Evolutionary conservation across 352 stramenopile species (phyloP).

Genomic region (Peronospora farinosa): DNA sequence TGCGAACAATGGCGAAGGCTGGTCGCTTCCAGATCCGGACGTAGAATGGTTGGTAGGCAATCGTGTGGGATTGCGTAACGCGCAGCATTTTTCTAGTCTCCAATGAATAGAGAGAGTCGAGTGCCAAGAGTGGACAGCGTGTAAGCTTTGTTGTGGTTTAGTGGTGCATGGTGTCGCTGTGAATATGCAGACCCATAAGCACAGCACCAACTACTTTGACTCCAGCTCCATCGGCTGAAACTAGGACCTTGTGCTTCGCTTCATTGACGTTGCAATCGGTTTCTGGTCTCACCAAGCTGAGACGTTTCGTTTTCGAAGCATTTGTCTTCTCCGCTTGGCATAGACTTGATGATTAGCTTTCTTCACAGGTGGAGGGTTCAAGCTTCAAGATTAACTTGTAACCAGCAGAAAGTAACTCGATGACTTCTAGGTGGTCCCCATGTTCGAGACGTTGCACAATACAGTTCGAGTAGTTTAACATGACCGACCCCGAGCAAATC

Average conservation of each 20-base stretch:
- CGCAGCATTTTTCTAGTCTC: slow-evolving; percentile 16
- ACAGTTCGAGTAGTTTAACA: slow-evolving; percentile 3
- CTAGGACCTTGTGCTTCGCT: not conserved
- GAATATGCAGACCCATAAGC: not conserved
- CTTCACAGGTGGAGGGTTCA: too few species aligned
- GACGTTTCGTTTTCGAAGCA: not conserved
- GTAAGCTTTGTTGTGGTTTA: not conserved
- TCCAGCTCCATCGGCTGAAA: slow-evolving; percentile 7
- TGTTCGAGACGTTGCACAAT: not conserved
- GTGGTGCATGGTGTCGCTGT: not conserved
- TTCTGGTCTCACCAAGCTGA: not conserved
- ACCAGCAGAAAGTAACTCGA: not conserved
- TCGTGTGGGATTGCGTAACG: slow-evolving; percentile 10
- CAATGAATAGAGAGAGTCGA: slow-evolving; percentile 20
- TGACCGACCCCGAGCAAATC: slow-evolving; percentile 1
- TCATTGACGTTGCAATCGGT: slow-evolving; percentile 3
- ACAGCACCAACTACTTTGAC: slow-evolving; percentile 1
- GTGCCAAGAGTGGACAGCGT: not conserved
- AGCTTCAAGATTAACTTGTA: not conserved
- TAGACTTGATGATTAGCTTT: too few species aligned
- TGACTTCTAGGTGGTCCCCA: not conserved
- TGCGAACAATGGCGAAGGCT: slow-evolving; percentile 94
- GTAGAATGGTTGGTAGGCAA: slow-evolving; percentile 30
- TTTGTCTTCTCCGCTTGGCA: too few species aligned
- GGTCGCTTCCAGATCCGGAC: slow-evolving; percentile 93